These are phyloP conservation scores for Tagetes erecta DNA, from an alignment of 129 eudicot species.

Conservation along the genomic window DNA sequence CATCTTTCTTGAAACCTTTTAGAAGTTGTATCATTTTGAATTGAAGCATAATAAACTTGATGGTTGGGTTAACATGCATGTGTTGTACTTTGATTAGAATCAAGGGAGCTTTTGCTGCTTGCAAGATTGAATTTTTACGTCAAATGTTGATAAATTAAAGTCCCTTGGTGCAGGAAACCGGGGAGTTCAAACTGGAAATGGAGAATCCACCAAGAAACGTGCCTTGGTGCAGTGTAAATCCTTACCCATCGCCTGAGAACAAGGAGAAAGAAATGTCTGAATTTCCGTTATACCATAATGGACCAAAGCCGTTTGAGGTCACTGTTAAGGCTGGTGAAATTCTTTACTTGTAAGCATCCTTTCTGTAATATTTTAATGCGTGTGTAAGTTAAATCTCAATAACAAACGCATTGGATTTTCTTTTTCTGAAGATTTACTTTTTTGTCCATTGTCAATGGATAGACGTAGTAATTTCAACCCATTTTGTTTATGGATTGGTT, in stretches of 20 bases:
- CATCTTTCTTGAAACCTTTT: neutral
- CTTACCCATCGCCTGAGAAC: conserved; percentile 50
- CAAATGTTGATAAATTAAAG: neutral
- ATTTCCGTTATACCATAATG: conserved; percentile 73
- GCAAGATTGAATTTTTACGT: neutral
- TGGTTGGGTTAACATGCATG: neutral
- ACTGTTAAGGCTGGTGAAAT: conserved; percentile 95
- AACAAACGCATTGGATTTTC: neutral
- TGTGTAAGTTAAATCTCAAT: neutral
- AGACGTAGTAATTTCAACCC: neutral
- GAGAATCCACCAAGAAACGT: conserved; percentile 70
- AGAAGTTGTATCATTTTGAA: neutral
- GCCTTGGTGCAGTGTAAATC: conserved; percentile 98
- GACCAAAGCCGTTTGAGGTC: conserved; percentile 91
- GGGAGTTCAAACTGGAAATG: conserved; percentile 56
- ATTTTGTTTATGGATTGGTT: neutral
- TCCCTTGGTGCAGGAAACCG: conserved; percentile 49
- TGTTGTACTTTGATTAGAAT: neutral
- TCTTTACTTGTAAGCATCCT: conserved; percentile 74
- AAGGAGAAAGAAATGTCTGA: conserved; percentile 46
- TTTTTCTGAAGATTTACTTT: neutral
- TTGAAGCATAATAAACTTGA: neutral
- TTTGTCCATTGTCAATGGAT: neutral
- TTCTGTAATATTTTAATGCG: neutral
- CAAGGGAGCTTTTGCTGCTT: neutral